A percentile compares a stretch with the other conserved stretches of the same genome.
phyloP scores from a whole-genome alignment of 192 early-diverging fungal genomes.

The Coemansia aciculifera region DNA sequence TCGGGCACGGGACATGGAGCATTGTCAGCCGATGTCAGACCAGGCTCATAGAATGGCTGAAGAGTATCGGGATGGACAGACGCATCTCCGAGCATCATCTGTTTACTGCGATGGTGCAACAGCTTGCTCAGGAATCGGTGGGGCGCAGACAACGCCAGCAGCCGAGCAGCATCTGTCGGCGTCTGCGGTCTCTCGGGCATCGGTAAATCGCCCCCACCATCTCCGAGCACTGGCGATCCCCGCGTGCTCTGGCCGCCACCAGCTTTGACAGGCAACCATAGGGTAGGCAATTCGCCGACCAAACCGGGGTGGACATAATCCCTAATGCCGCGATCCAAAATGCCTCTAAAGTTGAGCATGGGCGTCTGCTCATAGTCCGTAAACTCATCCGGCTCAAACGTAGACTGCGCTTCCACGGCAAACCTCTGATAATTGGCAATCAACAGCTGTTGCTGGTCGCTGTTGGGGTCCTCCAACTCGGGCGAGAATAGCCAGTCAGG shows the following conservation, averaged over 20 bases:
- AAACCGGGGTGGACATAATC: conserved; percentile 68
- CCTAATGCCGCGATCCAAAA: conserved; percentile 72
- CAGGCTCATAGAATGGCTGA: conserved; percentile 1
- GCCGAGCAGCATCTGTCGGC: neutral
- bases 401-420: conserved; percentile 48
- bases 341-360: conserved; percentile 71
- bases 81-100: neutral
- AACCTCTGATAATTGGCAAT: conserved; percentile 51
- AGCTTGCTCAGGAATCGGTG: neutral
- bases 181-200: neutral
- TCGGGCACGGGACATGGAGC: neutral
- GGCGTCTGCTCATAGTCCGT: conserved; percentile 77
- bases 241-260: neutral
- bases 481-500: neutral
- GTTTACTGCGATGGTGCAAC: neutral
- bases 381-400: conserved; percentile 39
- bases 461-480: neutral
- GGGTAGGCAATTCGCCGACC: conserved; percentile 64
- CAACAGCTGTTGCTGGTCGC: conserved; percentile 23
- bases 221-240: neutral
- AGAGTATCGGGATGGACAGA: neutral
- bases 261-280: conserved; percentile 67
- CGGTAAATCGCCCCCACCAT: neutral
- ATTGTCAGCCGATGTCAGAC: neutral
- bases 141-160: conserved; percentile 13